Evolutionary conservation across 2,329 filamentous ascomycete species (phyloP).

Genomic region (Nakataea oryzae): DNA sequence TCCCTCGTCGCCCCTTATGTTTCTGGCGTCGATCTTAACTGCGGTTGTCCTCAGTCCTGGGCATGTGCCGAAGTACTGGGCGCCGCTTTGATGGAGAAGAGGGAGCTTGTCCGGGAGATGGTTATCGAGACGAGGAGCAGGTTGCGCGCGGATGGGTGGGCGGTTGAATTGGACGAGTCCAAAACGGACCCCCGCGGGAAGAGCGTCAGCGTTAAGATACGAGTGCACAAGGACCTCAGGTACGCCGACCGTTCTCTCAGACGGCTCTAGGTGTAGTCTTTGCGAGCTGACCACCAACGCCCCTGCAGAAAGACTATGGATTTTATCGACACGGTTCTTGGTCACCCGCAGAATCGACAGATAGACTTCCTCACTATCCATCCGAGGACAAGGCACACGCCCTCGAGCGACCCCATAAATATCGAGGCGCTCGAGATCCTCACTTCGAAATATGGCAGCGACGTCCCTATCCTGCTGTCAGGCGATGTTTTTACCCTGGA

Average conservation of each 20-base stretch:
- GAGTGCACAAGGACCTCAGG: slow-evolving; percentile 55
- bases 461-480: slow-evolving; percentile 56
- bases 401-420: slow-evolving; percentile 50
- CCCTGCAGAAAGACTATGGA: slow-evolving; percentile 39
- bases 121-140: slow-evolving; percentile 43
- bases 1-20: slow-evolving; percentile 50
- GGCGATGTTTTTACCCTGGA: slow-evolving; percentile 55
- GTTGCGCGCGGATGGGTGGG: slow-evolving; percentile 43
- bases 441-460: slow-evolving; percentile 36
- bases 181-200: slow-evolving; percentile 32
- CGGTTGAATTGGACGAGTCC: slow-evolving; percentile 31
- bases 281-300: not conserved
- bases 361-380: slow-evolving; percentile 64
- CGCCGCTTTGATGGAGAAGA: slow-evolving; percentile 56
- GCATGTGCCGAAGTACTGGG: slow-evolving; percentile 58
- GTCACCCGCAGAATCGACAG: slow-evolving; percentile 35
- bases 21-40: slow-evolving; percentile 60
- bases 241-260: slow-evolving; percentile 10
- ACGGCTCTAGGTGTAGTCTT: not conserved
- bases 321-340: slow-evolving; percentile 53
- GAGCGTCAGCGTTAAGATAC: slow-evolving; percentile 61
- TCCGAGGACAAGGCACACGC: slow-evolving; percentile 50
- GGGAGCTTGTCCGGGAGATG: slow-evolving; percentile 57
- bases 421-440: slow-evolving; percentile 49
- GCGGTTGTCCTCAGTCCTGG: slow-evolving; percentile 65